Evolutionary conservation across 306 rosid species (phyloP), one percentile per base, ranked within the genome.

Genomic region (Argentina anserina): DNA sequence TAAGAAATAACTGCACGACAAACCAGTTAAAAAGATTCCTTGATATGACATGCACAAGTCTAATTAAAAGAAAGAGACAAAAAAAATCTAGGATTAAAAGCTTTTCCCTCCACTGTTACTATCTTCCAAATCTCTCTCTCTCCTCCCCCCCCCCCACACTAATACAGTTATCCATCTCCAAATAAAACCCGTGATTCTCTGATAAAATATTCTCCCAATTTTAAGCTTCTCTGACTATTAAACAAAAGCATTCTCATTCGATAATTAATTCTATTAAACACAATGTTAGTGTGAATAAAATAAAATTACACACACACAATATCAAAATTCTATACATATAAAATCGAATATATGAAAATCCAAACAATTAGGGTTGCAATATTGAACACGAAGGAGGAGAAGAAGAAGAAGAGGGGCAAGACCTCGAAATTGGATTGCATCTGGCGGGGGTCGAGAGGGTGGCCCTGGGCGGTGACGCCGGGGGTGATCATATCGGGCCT

Each of bases 401-500:
- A 2, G 34, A 7, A 66, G 29, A 50, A 34, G 0, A 14, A 58
- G 29, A 70, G 10, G 7, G 3, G 60, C 1, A 12, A 26, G 28
- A 84, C 86, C 86, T 87, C 92, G 28, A 87, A 90, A 66, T 90
- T 90, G 4, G 53, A 66, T 26, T 90, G 92, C 31, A 90, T 87
- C 73, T 78, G 75, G 18, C 81, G 84, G 6, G 92, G 96, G 23
- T 90, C 89, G 15, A 90, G 87, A 9, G 85, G 82, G 8, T 82
- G 76, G 23, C 90, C 96, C 18, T 82, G 81, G 5, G 79, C 84
- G 68, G 87, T 92, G 26, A 90, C 89, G 34, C 90, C 92, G 3
- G 92, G 96, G 2, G 87, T 85, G 8, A 90, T 87, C 96, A 86
- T 87, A 61, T 87, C 96, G 14, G 92, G 90, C 21, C 96, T 72